Conservation (phyloP, 768 basidiomycete genomes). For the Suillus alpinus region DNA sequence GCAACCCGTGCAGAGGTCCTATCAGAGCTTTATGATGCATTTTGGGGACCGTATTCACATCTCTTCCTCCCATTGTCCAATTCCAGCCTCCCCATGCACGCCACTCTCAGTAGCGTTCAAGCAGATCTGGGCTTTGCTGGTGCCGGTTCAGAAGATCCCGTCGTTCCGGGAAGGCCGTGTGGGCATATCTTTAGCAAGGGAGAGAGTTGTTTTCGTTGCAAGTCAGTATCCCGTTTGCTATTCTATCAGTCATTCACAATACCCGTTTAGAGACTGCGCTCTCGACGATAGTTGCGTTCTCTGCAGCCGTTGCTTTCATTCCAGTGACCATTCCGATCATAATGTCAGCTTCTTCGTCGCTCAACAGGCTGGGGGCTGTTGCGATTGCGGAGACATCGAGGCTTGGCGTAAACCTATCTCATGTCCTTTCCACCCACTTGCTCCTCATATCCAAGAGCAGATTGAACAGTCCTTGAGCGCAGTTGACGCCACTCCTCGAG, state of each 20-base stretch:
- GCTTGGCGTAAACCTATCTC: conserved; percentile 72
- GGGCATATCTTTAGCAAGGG: conserved; percentile 87
- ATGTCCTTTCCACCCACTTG: conserved; percentile 76
- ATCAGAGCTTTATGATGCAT: conserved; percentile 76
- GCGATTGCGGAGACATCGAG: conserved; percentile 91
- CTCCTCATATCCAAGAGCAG: conserved; percentile 20
- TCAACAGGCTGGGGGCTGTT: conserved; percentile 89
- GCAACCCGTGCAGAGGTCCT: conserved; percentile 77
- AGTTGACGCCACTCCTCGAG: conserved; percentile 41
- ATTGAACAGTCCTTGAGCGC: conserved; percentile 13
- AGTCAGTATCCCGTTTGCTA: conserved; percentile 49
- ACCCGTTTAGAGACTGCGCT: conserved; percentile 73
- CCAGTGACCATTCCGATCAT: conserved; percentile 82
- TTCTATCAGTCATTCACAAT: conserved; percentile 1
- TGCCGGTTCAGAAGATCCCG: conserved; percentile 56
- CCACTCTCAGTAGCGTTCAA: conserved; percentile 71
- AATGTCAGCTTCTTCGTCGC: conserved; percentile 93
- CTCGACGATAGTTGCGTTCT: conserved; percentile 88
- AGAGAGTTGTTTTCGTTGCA: conserved; percentile 92
- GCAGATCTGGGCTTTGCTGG: conserved; percentile 51
- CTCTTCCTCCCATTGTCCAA: conserved; percentile 70
- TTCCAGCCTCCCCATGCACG: conserved; percentile 58
- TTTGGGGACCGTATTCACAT: conserved; percentile 75
- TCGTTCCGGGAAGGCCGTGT: conserved; percentile 72
- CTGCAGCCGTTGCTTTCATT: conserved; percentile 86